Evolutionary conservation across 306 rosid genomes (phyloP).

Genomic region (Abrus precatorius): DNA sequence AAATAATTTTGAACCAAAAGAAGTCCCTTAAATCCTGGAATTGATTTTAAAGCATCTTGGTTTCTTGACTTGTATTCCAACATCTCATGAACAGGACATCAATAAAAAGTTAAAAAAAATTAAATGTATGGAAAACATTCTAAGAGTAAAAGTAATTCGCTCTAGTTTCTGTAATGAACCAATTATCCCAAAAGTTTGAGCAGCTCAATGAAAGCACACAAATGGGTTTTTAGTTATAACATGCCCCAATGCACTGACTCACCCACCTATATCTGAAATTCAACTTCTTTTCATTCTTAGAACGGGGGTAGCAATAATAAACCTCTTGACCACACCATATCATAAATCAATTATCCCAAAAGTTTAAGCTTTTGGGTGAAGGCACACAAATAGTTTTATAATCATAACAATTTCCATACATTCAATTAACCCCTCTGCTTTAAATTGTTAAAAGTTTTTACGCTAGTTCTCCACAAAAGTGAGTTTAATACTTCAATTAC

Average conservation of each 20-base stretch:
- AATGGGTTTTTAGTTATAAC: not conserved
- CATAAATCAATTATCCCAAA: constrained; percentile 10
- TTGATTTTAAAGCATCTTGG: constrained; percentile 3
- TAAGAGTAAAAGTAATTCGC: not conserved
- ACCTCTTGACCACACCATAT: not conserved
- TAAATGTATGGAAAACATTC: not conserved
- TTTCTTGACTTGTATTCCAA: not conserved
- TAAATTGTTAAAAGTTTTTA: not conserved
- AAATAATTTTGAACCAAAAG: constrained; percentile 2
- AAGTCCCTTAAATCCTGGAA: constrained; percentile 16
- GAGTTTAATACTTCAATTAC: not conserved
- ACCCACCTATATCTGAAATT: not conserved
- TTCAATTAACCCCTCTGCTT: no score
- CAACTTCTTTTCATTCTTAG: not conserved
- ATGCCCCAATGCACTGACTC: not conserved
- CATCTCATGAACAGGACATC: not conserved
- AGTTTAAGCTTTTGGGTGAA: constrained; percentile 7
- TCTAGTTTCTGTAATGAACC: not conserved
- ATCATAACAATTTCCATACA: not conserved
- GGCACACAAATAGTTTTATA: not conserved
- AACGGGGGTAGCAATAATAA: not conserved
- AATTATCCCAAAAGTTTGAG: no score
- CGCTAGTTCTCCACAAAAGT: not conserved
- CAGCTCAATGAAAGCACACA: no score
- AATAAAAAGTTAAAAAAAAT: not conserved